Base-by-base conservation (phyloP, 1,284 basidiomycete genomes). In the Irpex sp. region DNA sequence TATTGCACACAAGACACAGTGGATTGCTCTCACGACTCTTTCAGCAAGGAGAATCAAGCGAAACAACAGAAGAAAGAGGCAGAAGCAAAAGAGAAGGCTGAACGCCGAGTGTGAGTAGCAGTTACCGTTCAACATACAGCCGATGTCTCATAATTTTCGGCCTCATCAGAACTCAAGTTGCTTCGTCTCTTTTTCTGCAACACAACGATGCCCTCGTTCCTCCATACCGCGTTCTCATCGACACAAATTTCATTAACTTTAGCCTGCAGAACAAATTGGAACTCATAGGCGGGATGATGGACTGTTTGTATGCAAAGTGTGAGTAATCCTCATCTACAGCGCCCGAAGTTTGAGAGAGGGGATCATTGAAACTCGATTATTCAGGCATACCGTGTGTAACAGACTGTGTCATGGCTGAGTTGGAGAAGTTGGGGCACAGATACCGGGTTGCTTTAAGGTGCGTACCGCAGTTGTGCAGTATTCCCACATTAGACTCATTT, bases 161-260 rank as follows among this genome's bases (percentile, higher is more conserved):
- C 17, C 34, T 11, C 34, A 52, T 34, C 72, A 94, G 93, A 57
- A 86, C 92, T 5, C 90, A 91, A 70, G 84, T 93, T 17, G 91
- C 94, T 4, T 94, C 94, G 8, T 95, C 94, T 8, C 85, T 99
- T 69, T 99, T 99, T 83, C 84, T 99, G 64, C 89, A 93, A 21
- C 97, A 99, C 76, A 99, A 99, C 76, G 91, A 93, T 15, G 92
- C 96, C 9, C 90, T 99, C 37, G 96, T 94, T 0, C 97, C 97
- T 0, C 97, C 97, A 0, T 99, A 99, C 75, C 89, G 97, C 31
- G 93, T 99, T 8, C 85, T 99, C 52, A 95, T 99, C 63, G 97
- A 99, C 78, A 99, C 97, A 73, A 99, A 99, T 77, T 99, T 99
- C 73, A 98, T 99, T 84, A 99, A 99, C 75, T 97, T 99, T 76